Conservation (phyloP, 768 basidiomycete genomes). For the Rhodocollybia butyracea region DNA sequence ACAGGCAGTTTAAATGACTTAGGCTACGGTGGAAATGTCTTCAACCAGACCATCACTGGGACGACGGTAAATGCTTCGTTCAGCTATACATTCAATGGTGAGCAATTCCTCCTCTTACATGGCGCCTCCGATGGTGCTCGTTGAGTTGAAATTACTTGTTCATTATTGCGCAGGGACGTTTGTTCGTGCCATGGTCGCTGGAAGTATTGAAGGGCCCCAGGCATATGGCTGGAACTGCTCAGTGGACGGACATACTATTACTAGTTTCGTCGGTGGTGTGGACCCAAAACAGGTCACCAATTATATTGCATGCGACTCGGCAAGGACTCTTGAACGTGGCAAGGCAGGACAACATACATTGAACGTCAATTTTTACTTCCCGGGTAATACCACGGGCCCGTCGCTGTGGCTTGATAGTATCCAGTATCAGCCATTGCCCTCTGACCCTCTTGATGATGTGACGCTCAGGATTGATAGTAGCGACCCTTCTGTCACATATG, state of each 20-base stretch:
- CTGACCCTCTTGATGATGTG: neutral
- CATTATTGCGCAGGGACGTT: neutral
- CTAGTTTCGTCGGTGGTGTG: neutral
- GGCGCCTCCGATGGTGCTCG: too few species aligned
- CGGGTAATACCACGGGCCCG: neutral
- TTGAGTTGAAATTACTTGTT: neutral
- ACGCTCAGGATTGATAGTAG: neutral
- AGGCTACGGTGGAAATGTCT: neutral
- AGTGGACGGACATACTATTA: neutral
- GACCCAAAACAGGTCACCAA: neutral
- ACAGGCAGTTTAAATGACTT: neutral
- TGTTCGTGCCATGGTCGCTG: neutral
- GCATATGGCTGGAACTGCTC: neutral
- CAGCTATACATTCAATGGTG: conserved; percentile 2
- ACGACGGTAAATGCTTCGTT: conserved; percentile 1
- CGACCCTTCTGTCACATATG: conserved; percentile 3
- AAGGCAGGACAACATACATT: neutral
- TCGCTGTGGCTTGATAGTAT: conserved; percentile 1
- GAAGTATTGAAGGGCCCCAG: neutral
- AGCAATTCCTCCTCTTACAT: neutral
- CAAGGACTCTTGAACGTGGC: neutral
- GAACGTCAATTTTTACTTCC: neutral
- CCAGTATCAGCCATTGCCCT: neutral
- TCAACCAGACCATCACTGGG: neutral
- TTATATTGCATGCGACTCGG: conserved; percentile 3